Evolutionary conservation across 179 eudicot genomes (phyloP), one percentile per base, ranked within the genome.

Genomic region (Vitellaria paradoxa): DNA sequence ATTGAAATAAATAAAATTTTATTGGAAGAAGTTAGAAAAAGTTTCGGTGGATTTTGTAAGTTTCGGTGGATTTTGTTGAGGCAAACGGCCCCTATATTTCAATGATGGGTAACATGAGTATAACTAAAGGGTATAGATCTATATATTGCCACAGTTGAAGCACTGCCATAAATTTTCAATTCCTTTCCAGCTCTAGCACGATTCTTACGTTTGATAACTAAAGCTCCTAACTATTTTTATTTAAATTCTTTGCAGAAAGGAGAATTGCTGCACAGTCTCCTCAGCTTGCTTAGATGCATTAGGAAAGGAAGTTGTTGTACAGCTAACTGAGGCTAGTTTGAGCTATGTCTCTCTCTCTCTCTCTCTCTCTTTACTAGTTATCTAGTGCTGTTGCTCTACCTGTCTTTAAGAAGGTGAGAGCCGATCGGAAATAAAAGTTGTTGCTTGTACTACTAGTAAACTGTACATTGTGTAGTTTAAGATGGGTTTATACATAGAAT

Each of bases 381-480:
- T 72, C 62, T 40, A 52, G 56, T 50, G 80, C 42, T 69, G 76
- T 73, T 52, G 82, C 76, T 82, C 80, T 79, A 49, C 81, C 84
- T 64, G 17, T 81, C 82, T 78, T 66, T 57, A 9, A 61, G 74
- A 65, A 74, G 80, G 86, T 77, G 75, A 78, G 81, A 66, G 88
- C 79, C 76, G 82, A 78, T 79, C 80, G 81, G 79, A 79, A 89
- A 89, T 86, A 89, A 91, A 50, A 89, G 72, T 81, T 68, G 87
- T 82, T 84, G 86, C 84, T 80, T 91, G 92, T 85, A 50, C 55
- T 4, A 86, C 84, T 84, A 80, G 82, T 76, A 82, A 82, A 79
- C 84, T 91, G 96, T 91, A 91, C 85, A 89, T 91, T 85, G 80
- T 84, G 91, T 89, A 91, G 93, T 82, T 82, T 81, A 83, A 82